phyloP scores from a whole-genome alignment of 2,329 filamentous ascomycete species.

The Xylariomycetidae sp. region DNA sequence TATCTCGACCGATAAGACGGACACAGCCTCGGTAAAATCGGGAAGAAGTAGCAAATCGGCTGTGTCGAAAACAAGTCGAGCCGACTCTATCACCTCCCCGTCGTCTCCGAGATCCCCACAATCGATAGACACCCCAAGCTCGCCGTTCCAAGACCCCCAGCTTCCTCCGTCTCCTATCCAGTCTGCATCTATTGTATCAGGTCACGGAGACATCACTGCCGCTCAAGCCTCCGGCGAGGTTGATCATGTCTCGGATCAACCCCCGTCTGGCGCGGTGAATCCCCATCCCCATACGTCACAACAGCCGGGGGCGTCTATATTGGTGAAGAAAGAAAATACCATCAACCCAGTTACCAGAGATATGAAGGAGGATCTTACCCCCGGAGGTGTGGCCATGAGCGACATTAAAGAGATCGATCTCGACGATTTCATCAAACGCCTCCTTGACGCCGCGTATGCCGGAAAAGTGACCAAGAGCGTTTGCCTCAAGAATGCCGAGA shows the following conservation, averaged over 20 bases:
- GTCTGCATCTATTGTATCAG: conserved; percentile 66
- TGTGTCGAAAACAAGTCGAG: conserved; percentile 43
- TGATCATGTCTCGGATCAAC: conserved; percentile 87
- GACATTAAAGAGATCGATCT: conserved; percentile 90
- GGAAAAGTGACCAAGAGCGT: conserved; percentile 98
- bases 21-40: conserved; percentile 71
- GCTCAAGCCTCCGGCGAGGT: conserved; percentile 87
- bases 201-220: conserved; percentile 72
- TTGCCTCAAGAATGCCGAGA: conserved; percentile 95
- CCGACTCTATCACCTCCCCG: conserved; percentile 37
- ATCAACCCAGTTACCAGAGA: conserved; percentile 57
- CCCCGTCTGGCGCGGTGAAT: conserved; percentile 63
- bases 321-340: conserved; percentile 73
- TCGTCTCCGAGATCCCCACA: conserved; percentile 38
- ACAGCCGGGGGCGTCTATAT: conserved; percentile 81
- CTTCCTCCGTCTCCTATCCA: conserved; percentile 85
- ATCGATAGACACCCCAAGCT: conserved; percentile 32
- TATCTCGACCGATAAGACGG: conserved; percentile 56
- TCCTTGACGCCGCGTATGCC: conserved; percentile 91
- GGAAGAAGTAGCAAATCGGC: conserved; percentile 56
- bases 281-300: conserved; percentile 51
- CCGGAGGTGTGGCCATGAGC: conserved; percentile 69
- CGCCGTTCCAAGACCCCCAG: conserved; percentile 46
- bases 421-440: conserved; percentile 93
- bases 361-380: conserved; percentile 40